Conservation (phyloP, 2,329 filamentous ascomycete species). For the Colletotrichum paranaense region DNA sequence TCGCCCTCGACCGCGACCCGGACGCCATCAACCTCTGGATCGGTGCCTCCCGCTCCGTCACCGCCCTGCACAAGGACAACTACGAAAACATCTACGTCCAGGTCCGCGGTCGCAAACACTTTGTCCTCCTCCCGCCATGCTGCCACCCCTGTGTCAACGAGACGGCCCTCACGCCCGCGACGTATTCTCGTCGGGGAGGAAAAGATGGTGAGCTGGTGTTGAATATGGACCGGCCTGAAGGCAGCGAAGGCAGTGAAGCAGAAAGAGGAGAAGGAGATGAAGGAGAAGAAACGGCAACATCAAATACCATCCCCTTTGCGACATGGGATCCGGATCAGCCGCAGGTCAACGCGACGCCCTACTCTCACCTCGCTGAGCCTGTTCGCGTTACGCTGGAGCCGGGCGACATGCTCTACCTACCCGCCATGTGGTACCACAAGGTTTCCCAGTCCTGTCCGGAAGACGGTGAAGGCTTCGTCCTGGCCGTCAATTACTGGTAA, state of each 20-base stretch:
- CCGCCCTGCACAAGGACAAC: conserved; percentile 83
- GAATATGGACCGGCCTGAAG: conserved; percentile 43
- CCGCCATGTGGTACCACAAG: conserved; percentile 85
- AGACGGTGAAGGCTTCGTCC: conserved; percentile 79
- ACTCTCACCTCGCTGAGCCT: conserved; percentile 69
- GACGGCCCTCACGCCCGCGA: conserved; percentile 63
- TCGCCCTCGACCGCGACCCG: conserved; percentile 71
- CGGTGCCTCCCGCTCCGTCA: conserved; percentile 76
- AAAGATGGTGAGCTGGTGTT: conserved; percentile 37
- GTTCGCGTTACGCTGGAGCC: conserved; percentile 75
- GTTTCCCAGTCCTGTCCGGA: conserved; percentile 76
- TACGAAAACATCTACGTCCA: conserved; percentile 90
- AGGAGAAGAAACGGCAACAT: conserved; percentile 29
- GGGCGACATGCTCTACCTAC: conserved; percentile 86
- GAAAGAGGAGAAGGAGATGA: conserved; percentile 45
- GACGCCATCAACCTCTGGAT: conserved; percentile 89
- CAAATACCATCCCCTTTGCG: conserved; percentile 69
- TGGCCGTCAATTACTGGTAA: conserved; percentile 86
- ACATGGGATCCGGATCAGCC: conserved; percentile 80
- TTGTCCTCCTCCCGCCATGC: conserved; percentile 78
- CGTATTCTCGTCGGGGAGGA: conserved; percentile 61
- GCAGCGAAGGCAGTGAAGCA: conserved; percentile 45
- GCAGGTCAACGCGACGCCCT: conserved; percentile 59
- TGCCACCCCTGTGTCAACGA: conserved; percentile 79
- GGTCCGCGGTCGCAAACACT: conserved; percentile 78